These are phyloP conservation scores for Fraxinus velutina DNA, from an alignment of 305 asterid species.

Conservation along the genomic window DNA sequence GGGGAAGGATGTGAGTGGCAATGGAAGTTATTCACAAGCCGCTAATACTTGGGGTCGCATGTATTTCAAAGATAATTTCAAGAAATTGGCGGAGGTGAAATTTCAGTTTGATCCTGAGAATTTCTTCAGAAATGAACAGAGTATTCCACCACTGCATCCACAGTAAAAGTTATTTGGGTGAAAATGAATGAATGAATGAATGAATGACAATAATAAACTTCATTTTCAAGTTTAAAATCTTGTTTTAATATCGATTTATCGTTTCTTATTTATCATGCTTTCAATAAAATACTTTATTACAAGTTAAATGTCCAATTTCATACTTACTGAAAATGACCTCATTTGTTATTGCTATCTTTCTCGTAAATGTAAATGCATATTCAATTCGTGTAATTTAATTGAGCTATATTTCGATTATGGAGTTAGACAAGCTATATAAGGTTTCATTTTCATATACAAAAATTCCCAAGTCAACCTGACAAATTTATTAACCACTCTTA, in stretches of 20 bases:
- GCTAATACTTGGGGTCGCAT: conserved; percentile 24
- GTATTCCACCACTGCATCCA: conserved; percentile 33
- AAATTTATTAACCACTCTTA: too few species aligned
- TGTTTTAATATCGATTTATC: background rate
- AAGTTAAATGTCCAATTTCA: background rate
- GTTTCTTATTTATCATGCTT: background rate
- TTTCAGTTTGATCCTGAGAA: conserved; percentile 18
- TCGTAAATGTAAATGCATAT: background rate
- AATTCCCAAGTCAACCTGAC: background rate
- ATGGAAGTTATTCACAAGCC: conserved; percentile 20
- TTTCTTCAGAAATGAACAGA: conserved; percentile 21
- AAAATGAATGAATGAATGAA: too few species aligned
- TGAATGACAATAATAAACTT: background rate
- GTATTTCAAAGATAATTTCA: conserved; percentile 31
- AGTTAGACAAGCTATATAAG: background rate
- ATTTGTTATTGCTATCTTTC: background rate
- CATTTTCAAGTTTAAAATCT: background rate
- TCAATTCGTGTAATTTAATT: background rate
- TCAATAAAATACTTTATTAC: background rate
- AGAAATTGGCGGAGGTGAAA: conserved; percentile 26
- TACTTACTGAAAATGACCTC: background rate
- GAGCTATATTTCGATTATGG: background rate
- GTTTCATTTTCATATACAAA: background rate
- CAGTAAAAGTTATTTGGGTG: background rate
- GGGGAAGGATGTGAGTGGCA: conserved; percentile 26